Percentiles rank a stretch among this genome's conserved stretches.
These are phyloP conservation scores for Talaromyces sp. DNA, from an alignment of 2,329 filamentous ascomycete genomes.

Conservation along the genomic window DNA sequence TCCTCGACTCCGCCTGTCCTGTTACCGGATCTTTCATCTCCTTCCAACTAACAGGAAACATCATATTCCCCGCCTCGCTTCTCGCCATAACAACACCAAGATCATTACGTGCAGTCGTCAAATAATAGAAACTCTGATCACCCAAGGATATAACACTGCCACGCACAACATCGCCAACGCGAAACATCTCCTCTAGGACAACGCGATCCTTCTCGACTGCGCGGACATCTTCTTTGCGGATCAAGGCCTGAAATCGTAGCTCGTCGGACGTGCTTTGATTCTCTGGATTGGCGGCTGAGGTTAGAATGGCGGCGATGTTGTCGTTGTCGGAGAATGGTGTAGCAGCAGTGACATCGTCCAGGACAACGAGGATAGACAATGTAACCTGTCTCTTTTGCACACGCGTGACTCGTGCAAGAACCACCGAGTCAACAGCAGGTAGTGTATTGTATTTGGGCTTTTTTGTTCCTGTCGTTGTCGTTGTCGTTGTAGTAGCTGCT, in stretches of 20 bases:
- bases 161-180: conserved; percentile 85
- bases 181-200: conserved; percentile 82
- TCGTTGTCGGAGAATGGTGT: conserved; percentile 31
- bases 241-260: conserved; percentile 68
- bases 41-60: conserved; percentile 93
- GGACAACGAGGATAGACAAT: conserved; percentile 78
- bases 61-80: conserved; percentile 80
- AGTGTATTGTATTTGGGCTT: conserved; percentile 63
- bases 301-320: conserved; percentile 34
- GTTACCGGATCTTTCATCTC: conserved; percentile 84
- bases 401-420: conserved; percentile 79
- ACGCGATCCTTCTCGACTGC: conserved; percentile 95
- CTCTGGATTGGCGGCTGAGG: conserved; percentile 36
- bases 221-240: conserved; percentile 83
- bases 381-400: conserved; percentile 80
- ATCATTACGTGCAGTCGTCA: conserved; percentile 87
- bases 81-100: conserved; percentile 89
- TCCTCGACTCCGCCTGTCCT: conserved; percentile 70
- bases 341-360: conserved; percentile 30
- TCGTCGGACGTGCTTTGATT: conserved; percentile 56
- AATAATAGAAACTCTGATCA: conserved; percentile 91
- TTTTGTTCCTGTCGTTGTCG: conserved; percentile 15
- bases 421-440: conserved; percentile 72
- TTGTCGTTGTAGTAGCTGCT: neutral
- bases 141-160: conserved; percentile 86